These are phyloP conservation scores for Colletotrichum tamarilloi DNA, from an alignment of 2,329 filamentous ascomycete species.

Conservation along the genomic window DNA sequence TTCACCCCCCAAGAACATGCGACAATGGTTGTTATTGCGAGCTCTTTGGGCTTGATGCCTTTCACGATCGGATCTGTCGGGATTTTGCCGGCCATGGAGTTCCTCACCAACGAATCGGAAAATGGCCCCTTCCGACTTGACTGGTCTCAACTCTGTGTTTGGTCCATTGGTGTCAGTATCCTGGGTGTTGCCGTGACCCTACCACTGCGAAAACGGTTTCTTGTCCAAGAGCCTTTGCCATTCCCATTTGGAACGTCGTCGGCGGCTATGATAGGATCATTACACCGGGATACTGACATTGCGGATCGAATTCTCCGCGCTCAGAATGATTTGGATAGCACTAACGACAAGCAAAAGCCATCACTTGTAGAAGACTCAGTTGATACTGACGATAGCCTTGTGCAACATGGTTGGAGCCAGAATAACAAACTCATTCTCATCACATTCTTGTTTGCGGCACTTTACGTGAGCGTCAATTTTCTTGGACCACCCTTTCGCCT, in stretches of 20 bases:
- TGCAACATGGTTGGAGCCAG: not conserved
- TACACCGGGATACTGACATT: not conserved
- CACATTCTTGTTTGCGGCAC: not conserved
- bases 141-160: not conserved
- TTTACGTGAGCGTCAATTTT: slow-evolving; percentile 5
- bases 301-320: not conserved
- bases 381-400: not conserved
- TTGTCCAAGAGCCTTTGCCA: slow-evolving; percentile 1
- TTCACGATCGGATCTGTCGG: slow-evolving; percentile 2
- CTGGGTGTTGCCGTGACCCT: not conserved
- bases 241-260: slow-evolving; percentile 11
- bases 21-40: not conserved
- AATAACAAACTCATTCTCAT: not conserved
- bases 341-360: not conserved
- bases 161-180: slow-evolving; percentile 6
- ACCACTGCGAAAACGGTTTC: not conserved
- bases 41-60: slow-evolving; percentile 7
- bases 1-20: not conserved
- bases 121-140: not conserved
- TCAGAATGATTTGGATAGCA: not conserved
- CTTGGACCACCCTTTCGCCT: not conserved
- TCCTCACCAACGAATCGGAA: not conserved
- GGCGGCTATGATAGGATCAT: not conserved
- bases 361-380: not conserved
- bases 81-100: slow-evolving; percentile 3